Evolutionary conservation across 1,139 yeast genomes (phyloP), one percentile per base, ranked within the genome.

Genomic region (Sugiyamaella sp.): DNA sequence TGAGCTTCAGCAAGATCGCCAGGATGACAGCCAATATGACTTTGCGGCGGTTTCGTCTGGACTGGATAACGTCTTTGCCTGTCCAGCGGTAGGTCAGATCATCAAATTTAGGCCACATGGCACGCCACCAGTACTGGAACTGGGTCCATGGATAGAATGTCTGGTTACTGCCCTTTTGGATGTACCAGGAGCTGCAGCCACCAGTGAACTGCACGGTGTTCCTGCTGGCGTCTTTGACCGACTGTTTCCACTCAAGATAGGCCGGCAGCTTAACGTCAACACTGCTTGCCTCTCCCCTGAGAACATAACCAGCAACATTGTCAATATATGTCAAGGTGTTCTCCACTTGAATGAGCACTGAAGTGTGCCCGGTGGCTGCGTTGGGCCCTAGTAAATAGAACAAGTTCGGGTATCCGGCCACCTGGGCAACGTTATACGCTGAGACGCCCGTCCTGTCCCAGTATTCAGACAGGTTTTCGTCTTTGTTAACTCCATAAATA

Each of bases 361-460:
- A 55, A 49, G 55, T 56, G 38, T 59, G 61, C 5, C 57, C 61
- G 1, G 62, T 56, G 43, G 52, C 54, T 2, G 60, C 50, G 37
- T 59, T 59, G 33, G 62, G 62, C 2, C 62, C 62, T 27, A 49
- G 39, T 12, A 59, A 22, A 40, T 55, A 41, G 17, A 57, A 57
- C 9, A 53, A 48, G 50, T 59, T 59, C 17, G 62, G 62, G 53
- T 52, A 59, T 17, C 58, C 57, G 20, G 60, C 41, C 2, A 59
- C 56, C 16, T 51, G 54, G 2, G 54, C 33, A n/a, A 57, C 55
- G 22, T 58, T 58, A 49, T 59, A 59, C 3, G 62, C 62, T 2
- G 57, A 53, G 2, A 54, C 54, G 3, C 60, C 58, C 4, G 58
- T 55, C 38, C 52, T 40, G 12, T 49, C 42, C 62, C 62, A 59